phyloP scores from a whole-genome alignment of 371 early-diverging fungal species.

The Apophysomyces ossiformis region DNA sequence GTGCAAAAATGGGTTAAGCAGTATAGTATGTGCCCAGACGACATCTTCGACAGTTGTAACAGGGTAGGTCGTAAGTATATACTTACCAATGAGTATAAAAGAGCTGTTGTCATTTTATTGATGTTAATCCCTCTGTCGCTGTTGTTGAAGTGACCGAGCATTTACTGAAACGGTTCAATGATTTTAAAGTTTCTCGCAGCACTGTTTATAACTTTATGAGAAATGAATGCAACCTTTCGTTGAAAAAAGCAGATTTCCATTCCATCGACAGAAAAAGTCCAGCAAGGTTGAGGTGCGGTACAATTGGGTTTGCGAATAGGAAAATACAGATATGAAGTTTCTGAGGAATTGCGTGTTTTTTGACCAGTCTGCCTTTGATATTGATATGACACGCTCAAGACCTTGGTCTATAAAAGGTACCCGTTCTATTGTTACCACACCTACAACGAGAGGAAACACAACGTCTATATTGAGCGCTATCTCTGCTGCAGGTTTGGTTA shows the following conservation, averaged over 20 bases:
- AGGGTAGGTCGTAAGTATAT: not conserved
- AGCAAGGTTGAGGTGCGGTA: too few species aligned
- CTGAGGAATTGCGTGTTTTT: conserved; percentile 16
- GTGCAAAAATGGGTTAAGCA: not conserved
- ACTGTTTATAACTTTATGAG: too few species aligned
- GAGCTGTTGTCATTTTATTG: too few species aligned
- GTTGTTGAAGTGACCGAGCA: not conserved
- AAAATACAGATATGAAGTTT: conserved; percentile 3
- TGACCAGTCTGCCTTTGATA: conserved; percentile 23
- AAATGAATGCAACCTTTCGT: too few species aligned
- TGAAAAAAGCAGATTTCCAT: not conserved
- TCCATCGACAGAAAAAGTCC: too few species aligned
- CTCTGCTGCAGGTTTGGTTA: conserved; percentile 18
- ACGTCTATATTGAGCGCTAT: conserved; percentile 21
- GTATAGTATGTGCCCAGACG: not conserved
- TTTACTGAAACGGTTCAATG: not conserved
- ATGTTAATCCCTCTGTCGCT: not conserved
- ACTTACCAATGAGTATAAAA: too few species aligned
- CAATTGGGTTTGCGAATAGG: not conserved
- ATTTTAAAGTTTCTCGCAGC: not conserved
- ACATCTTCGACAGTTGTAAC: not conserved
- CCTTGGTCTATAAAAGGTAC: conserved; percentile 21
- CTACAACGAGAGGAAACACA: conserved; percentile 18
- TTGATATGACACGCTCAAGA: conserved; percentile 19
- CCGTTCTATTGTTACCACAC: conserved; percentile 17